A percentile compares a stretch with the other conserved stretches of the same genome.
Evolutionary conservation across 2,329 filamentous ascomycete species (phyloP).

Genomic region (Biscogniauxia mediterranea): DNA sequence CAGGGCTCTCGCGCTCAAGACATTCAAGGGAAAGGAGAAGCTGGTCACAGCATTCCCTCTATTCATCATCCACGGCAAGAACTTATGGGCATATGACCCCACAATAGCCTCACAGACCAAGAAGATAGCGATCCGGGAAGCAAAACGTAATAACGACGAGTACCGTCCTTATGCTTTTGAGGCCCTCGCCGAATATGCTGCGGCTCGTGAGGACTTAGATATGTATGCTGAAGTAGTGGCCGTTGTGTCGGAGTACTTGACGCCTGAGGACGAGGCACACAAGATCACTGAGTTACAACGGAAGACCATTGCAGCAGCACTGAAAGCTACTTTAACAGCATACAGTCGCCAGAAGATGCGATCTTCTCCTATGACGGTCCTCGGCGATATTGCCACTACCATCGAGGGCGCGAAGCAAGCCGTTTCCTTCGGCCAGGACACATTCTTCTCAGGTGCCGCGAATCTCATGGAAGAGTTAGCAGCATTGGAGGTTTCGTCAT

Average conservation of each 20-base stretch:
- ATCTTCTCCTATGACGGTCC: constrained; percentile 36
- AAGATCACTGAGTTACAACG: constrained; percentile 41
- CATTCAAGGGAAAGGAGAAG: constrained; percentile 87
- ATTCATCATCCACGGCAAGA: constrained; percentile 66
- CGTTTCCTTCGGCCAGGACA: constrained; percentile 45
- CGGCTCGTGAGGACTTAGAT: constrained; percentile 65
- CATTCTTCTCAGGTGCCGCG: constrained; percentile 50
- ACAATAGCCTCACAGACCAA: constrained; percentile 63
- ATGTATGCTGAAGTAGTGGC: constrained; percentile 65
- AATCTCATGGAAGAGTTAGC: constrained; percentile 47
- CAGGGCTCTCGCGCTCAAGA: constrained; percentile 80
- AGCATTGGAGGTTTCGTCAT: constrained; percentile 17
- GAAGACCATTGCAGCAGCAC: constrained; percentile 46
- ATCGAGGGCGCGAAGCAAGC: constrained; percentile 35
- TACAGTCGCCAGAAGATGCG: constrained; percentile 44
- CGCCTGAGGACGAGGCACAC: constrained; percentile 46
- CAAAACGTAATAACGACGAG: constrained; percentile 82
- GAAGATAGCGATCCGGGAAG: constrained; percentile 81
- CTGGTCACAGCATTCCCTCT: constrained; percentile 76
- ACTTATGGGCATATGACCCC: constrained; percentile 54
- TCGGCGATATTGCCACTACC: constrained; percentile 39
- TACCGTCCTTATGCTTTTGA: constrained; percentile 77
- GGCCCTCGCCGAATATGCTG: constrained; percentile 71
- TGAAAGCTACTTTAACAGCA: constrained; percentile 50
- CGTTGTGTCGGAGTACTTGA: constrained; percentile 63